Conservation (phyloP, 768 basidiomycete species). For the Suillus variegatus region DNA sequence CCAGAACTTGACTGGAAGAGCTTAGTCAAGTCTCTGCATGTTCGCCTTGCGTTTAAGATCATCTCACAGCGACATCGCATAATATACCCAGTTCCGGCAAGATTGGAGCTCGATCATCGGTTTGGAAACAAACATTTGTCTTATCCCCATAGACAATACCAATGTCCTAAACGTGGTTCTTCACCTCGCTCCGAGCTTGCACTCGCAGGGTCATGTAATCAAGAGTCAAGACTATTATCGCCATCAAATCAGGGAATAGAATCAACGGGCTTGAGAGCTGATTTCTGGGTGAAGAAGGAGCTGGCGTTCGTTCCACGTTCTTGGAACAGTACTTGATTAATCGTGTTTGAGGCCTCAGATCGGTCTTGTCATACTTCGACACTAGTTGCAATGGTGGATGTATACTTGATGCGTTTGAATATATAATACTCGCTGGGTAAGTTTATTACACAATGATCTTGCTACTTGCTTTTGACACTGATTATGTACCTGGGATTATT, state of each 20-base stretch:
- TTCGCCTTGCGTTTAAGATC: background rate
- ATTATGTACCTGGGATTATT: background rate
- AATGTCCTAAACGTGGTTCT: background rate
- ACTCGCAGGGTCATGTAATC: background rate
- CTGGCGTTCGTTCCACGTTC: background rate
- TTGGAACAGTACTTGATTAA: background rate
- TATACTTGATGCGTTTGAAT: background rate
- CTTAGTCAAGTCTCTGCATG: background rate
- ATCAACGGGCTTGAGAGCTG: background rate
- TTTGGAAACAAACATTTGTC: background rate
- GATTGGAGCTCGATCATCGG: background rate
- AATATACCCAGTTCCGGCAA: background rate
- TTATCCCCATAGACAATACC: background rate
- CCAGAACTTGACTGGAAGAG: background rate
- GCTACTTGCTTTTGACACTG: background rate
- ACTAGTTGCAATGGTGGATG: background rate
- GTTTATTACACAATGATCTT: background rate
- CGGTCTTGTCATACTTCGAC: background rate
- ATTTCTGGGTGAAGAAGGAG: background rate
- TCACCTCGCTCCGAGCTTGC: background rate
- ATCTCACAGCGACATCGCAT: background rate
- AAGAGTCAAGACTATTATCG: background rate
- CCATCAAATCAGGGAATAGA: background rate
- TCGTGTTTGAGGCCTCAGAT: background rate
- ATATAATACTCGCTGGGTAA: background rate